Conservation (phyloP, 495 filamentous ascomycete species). For the Daldinia concentrica region DNA sequence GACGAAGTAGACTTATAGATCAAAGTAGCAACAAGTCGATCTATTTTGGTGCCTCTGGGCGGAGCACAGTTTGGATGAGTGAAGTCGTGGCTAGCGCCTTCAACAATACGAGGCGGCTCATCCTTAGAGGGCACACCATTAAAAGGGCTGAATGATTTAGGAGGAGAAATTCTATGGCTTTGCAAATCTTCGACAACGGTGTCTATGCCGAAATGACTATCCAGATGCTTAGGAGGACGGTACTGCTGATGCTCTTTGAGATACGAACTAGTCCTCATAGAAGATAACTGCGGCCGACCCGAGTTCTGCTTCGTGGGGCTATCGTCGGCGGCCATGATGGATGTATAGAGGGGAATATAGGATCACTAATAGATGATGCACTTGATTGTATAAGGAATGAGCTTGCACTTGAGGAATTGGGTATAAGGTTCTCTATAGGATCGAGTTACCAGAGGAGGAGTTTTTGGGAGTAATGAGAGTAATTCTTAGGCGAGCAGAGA, state of each 20-base stretch:
- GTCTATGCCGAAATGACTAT: slow-evolving; percentile 62
- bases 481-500: slow-evolving; percentile 6
- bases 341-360: not conserved
- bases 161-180: slow-evolving; percentile 46
- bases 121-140: slow-evolving; percentile 62
- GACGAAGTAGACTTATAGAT: slow-evolving; percentile 68
- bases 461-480: not conserved
- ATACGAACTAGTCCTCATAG: slow-evolving; percentile 73
- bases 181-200: slow-evolving; percentile 62
- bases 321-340: slow-evolving; percentile 51
- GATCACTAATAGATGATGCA: not conserved
- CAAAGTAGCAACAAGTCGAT: slow-evolving; percentile 69
- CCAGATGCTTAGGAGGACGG: slow-evolving; percentile 65
- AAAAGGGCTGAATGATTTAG: slow-evolving; percentile 55
- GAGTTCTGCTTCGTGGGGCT: slow-evolving; percentile 42
- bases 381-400: not conserved
- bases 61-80: slow-evolving; percentile 66
- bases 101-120: slow-evolving; percentile 62
- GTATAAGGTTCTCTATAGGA: not conserved
- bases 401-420: not conserved
- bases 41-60: slow-evolving; percentile 49
- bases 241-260: slow-evolving; percentile 80
- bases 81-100: slow-evolving; percentile 65
- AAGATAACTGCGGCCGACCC: slow-evolving; percentile 56
- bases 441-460: not conserved